These are phyloP conservation scores for Boeremia lycopersici DNA, from an alignment of 2,329 filamentous ascomycete species.

Conservation along the genomic window DNA sequence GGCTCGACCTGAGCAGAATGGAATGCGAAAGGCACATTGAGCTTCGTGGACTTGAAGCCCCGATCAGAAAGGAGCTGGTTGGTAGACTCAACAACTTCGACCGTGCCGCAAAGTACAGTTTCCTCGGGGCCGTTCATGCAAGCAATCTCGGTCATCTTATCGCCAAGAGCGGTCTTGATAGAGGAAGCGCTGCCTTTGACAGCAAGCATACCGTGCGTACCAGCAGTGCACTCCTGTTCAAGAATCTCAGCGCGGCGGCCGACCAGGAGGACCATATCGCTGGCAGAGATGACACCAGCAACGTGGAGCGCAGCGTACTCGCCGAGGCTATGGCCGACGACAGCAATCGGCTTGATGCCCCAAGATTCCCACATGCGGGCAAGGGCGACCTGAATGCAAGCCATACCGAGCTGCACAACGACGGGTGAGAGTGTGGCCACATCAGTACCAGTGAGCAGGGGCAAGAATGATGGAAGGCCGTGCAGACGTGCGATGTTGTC, in stretches of 20 bases:
- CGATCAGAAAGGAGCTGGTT: constrained; percentile 56
- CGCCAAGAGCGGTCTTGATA: constrained; percentile 59
- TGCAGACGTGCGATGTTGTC: constrained; percentile 55
- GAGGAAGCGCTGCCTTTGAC: constrained; percentile 60
- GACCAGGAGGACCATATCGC: constrained; percentile 74
- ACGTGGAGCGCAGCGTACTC: constrained; percentile 76
- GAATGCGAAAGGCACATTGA: constrained; percentile 72
- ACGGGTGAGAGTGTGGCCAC: constrained; percentile 58
- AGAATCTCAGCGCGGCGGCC: constrained; percentile 71
- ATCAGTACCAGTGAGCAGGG: constrained; percentile 56
- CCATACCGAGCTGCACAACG: constrained; percentile 60
- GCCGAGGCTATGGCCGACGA: constrained; percentile 67
- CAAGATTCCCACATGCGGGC: constrained; percentile 60
- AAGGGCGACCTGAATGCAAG: constrained; percentile 59
- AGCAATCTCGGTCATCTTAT: constrained; percentile 61
- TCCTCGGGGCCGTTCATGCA: constrained; percentile 79
- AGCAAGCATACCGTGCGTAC: constrained; percentile 71
- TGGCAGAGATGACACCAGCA: constrained; percentile 72
- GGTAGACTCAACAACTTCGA: constrained; percentile 63
- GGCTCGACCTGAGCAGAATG: constrained; percentile 70
- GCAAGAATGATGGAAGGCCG: constrained; percentile 56
- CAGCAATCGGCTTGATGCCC: constrained; percentile 60
- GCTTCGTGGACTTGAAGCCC: constrained; percentile 65
- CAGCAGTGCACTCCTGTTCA: constrained; percentile 66
- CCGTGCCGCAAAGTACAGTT: constrained; percentile 72